Percentiles rank a stretch among this genome's conserved stretches.
phyloP scores from a whole-genome alignment of 495 filamentous ascomycete species.

The Penicillium canescens region DNA sequence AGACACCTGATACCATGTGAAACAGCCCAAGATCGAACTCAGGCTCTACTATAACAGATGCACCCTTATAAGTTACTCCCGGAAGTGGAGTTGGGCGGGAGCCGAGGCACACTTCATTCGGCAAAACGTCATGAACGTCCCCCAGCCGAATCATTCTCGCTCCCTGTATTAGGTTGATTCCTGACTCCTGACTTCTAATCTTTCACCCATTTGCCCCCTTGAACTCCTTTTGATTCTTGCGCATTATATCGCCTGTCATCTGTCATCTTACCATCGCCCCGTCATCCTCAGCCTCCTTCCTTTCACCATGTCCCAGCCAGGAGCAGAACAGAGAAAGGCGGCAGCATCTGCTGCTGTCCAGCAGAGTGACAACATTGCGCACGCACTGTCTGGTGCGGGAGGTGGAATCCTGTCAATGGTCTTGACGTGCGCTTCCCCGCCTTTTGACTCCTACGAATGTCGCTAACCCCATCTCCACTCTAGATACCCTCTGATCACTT shows the following conservation, averaged over 20 bases:
- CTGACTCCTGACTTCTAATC: constrained; percentile 5
- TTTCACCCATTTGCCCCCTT: constrained; percentile 12
- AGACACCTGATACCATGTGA: too few species aligned
- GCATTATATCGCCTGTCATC: neutral
- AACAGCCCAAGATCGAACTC: neutral
- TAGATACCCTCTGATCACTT: constrained; percentile 94
- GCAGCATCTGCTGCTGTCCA: constrained; percentile 53
- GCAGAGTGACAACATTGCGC: constrained; percentile 88
- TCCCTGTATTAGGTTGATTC: constrained; percentile 7
- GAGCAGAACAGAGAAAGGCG: constrained; percentile 33
- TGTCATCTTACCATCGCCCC: neutral
- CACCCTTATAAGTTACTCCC: neutral
- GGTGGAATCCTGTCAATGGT: constrained; percentile 95
- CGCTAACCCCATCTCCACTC: constrained; percentile 18
- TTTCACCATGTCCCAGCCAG: constrained; percentile 42
- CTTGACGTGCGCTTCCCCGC: constrained; percentile 65
- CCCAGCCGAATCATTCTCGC: constrained; percentile 40
- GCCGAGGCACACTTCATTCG: constrained; percentile 43
- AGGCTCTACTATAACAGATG: neutral
- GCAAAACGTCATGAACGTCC: constrained; percentile 47
- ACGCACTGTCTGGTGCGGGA: constrained; percentile 83
- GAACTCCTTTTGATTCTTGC: constrained; percentile 7
- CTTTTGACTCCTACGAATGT: constrained; percentile 6
- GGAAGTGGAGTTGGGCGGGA: constrained; percentile 21
- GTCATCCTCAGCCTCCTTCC: neutral